Conservation (phyloP, 805 yeast species). For the Sugiyamaella valdiviana region DNA sequence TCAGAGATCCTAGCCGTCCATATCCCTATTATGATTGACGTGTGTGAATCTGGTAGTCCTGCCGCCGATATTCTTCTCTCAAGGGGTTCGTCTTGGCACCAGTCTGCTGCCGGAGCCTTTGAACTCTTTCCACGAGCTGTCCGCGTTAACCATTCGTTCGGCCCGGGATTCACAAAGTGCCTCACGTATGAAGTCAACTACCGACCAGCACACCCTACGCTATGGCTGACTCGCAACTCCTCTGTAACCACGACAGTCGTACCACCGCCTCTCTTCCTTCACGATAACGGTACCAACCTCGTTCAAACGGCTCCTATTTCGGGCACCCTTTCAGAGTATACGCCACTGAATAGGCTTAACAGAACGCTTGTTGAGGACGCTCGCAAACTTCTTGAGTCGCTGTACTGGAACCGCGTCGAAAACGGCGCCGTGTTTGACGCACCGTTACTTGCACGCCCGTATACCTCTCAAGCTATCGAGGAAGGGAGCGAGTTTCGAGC, state of each 20-base stretch:
- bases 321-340: background rate
- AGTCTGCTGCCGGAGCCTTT: background rate
- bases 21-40: slow-evolving; percentile 11
- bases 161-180: slow-evolving; percentile 2
- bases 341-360: background rate
- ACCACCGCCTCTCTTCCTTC: background rate
- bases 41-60: background rate
- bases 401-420: slow-evolving; percentile 13
- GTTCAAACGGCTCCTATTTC: background rate
- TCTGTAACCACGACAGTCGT: background rate
- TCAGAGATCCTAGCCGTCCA: slow-evolving; percentile 10
- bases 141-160: background rate
- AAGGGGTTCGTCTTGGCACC: background rate
- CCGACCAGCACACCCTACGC: slow-evolving; percentile 9
- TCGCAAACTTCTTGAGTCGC: slow-evolving; percentile 1
- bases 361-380: background rate
- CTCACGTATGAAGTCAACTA: slow-evolving; percentile 9
- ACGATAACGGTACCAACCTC: background rate
- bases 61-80: background rate
- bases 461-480: slow-evolving; percentile 9
- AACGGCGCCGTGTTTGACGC: slow-evolving; percentile 12
- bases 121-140: background rate
- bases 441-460: slow-evolving; percentile 1
- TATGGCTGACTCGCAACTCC: background rate
- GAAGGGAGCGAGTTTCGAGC: background rate